phyloP scores from a whole-genome alignment of 129 eudicot genomes.

The Dittrichia graveolens region DNA sequence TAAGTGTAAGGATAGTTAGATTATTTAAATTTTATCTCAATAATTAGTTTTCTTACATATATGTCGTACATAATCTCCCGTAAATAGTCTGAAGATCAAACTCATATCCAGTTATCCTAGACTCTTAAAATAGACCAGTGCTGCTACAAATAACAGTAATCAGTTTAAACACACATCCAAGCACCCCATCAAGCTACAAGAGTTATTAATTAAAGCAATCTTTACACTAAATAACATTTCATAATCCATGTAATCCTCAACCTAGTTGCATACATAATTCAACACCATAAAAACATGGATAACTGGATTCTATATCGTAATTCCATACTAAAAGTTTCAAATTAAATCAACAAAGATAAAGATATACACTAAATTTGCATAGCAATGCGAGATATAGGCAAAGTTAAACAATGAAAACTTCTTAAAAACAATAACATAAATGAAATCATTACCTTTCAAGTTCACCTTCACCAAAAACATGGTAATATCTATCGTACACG shows the following conservation, averaged over 20 bases:
- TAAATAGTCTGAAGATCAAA: neutral
- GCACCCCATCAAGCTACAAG: slow-evolving; percentile 1
- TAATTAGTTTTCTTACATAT: neutral
- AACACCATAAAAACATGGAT: neutral
- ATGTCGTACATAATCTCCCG: neutral
- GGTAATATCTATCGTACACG: slow-evolving; percentile 91
- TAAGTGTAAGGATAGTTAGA: neutral
- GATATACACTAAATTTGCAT: neutral
- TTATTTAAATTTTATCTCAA: neutral
- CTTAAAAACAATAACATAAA: neutral
- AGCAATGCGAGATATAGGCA: neutral
- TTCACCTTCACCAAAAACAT: slow-evolving; percentile 96
- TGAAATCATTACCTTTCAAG: slow-evolving; percentile 73
- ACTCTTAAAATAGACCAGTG: neutral
- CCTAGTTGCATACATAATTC: neutral
- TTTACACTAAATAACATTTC: neutral
- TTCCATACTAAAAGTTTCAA: neutral
- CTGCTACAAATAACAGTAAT: neutral
- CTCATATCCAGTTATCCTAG: neutral
- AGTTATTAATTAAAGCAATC: neutral
- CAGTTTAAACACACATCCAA: neutral
- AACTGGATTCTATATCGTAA: neutral
- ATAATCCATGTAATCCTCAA: slow-evolving; percentile 15
- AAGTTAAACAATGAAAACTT: neutral
- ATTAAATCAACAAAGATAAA: slow-evolving; percentile 1